Base-by-base conservation (phyloP, 2,329 filamentous ascomycete species). In the Colletotrichum agaves region DNA sequence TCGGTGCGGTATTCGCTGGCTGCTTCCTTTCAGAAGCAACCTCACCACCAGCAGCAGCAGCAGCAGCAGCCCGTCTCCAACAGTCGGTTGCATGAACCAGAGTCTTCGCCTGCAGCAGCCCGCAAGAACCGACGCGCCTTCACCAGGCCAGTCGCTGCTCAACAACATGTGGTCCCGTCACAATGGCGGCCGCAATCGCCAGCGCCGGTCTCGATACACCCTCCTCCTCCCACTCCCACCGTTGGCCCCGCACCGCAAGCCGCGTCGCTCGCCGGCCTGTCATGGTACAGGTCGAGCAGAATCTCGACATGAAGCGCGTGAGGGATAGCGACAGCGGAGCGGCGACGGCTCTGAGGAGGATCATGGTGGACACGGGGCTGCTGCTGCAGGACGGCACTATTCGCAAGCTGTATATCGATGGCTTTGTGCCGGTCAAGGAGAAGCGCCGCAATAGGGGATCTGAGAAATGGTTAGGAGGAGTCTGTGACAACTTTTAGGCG, bases 371-470 rank as follows among this genome's bases (percentile, higher is more conserved):
- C 19, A 55, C 50, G 13, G 15, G 15, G 13, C 33, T 44, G 6
- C 10, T 55, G 1, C 19, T 55, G 31, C 31, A 35, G 50, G 13
- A 55, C 15, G 15, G 7, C 17, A 55, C 33, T 7, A 17, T 55
- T 10, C 33, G 50, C 8, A 55, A 35, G 17, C 31, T 55, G 50
- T 55, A 55, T 12, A 39, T 55, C 21, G 50, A 55, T 15, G 50
- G 50, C 31, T 55, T 55, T 21, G 6, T 55, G 33, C 50, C 50
- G 33, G 33, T 55, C 13, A 55, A 55, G 33, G 50, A 55, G 50
- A 17, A 35, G 50, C 39, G 50, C 50, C 31, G 31, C 7, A 55
- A 21, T 3, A 39, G 31, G 33, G 50, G 31, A 12, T 37, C 15
- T 33, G 50, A 21, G 10, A 37, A 21, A 12, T 55, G 50, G 50